A percentile compares a stretch with the other conserved stretches of the same genome.
Evolutionary conservation across 768 basidiomycete species (phyloP).

Genomic region (Amanita polypyramis): DNA sequence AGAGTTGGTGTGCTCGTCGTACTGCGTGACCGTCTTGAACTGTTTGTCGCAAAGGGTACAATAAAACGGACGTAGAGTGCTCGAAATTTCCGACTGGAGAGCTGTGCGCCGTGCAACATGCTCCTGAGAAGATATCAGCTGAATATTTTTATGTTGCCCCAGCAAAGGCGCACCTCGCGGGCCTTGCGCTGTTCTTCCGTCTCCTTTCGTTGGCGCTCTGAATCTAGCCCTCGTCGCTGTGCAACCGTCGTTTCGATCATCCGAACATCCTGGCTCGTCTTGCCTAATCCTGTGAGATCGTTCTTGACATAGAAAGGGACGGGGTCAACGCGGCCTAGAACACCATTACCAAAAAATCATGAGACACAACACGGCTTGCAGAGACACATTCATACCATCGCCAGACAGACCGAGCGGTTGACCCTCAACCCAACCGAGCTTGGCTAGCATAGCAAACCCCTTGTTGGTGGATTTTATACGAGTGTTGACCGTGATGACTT

Average conservation of each 20-base stretch:
- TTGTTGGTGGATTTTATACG: conserved; percentile 72
- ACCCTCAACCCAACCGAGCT: conserved; percentile 78
- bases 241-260: conserved; percentile 84
- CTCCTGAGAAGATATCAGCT: conserved; percentile 30
- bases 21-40: conserved; percentile 77
- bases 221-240: conserved; percentile 69
- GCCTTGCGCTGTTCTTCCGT: conserved; percentile 64
- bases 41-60: conserved; percentile 82
- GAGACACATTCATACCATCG: conserved; percentile 43
- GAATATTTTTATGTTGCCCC: background rate
- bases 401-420: conserved; percentile 66
- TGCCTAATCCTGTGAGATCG: conserved; percentile 73
- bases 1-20: conserved; percentile 85
- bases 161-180: conserved; percentile 44
- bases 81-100: conserved; percentile 56
- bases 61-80: conserved; percentile 65
- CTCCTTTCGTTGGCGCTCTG: conserved; percentile 73
- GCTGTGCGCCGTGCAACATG: conserved; percentile 54
- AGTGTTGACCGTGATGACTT: conserved; percentile 74
- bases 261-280: conserved; percentile 64
- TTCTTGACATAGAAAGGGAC: conserved; percentile 73
- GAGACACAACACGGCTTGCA: background rate
- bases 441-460: conserved; percentile 71
- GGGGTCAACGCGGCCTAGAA: conserved; percentile 68
- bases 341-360: background rate